Percentiles rank a stretch among this genome's conserved stretches.
Evolutionary conservation across 257 asterid genomes (phyloP).

Genomic region (Scutellaria barbata): DNA sequence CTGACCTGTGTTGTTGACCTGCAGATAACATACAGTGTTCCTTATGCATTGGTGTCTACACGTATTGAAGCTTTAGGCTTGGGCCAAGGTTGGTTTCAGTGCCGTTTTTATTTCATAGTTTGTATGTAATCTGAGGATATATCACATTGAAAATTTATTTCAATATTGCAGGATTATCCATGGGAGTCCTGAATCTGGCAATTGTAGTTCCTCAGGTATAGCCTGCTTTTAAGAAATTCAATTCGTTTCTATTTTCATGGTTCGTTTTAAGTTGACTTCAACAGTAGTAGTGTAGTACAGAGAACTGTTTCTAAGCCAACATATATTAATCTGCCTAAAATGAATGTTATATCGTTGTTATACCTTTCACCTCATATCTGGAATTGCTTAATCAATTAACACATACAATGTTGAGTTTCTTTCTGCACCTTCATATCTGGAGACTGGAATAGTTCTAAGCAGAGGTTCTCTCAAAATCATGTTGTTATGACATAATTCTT

Average conservation of each 20-base stretch:
- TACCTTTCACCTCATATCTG: not conserved
- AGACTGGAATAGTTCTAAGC: not conserved
- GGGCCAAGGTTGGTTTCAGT: constrained; percentile 56
- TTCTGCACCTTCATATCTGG: not conserved
- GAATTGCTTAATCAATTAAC: no score
- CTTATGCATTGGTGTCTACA: constrained; percentile 74
- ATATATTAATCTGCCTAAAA: not conserved
- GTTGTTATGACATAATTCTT: not conserved
- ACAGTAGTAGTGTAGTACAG: not conserved
- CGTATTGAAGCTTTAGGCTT: constrained; percentile 79
- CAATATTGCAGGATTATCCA: constrained; percentile 67
- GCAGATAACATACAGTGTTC: constrained; percentile 72
- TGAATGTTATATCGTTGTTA: not conserved
- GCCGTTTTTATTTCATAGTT: constrained; percentile 21
- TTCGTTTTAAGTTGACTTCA: not conserved
- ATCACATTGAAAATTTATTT: constrained; percentile 36
- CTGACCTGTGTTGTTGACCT: constrained; percentile 24
- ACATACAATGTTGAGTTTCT: not conserved
- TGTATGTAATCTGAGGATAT: constrained; percentile 10
- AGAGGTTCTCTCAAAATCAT: not conserved
- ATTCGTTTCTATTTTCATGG: not conserved
- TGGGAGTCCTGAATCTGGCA: constrained; percentile 90
- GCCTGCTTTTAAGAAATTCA: not conserved
- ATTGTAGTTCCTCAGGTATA: constrained; percentile 87
- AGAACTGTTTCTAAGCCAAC: not conserved